phyloP scores from a whole-genome alignment of 2,329 filamentous ascomycete genomes.

The Neurospora crassa region DNA sequence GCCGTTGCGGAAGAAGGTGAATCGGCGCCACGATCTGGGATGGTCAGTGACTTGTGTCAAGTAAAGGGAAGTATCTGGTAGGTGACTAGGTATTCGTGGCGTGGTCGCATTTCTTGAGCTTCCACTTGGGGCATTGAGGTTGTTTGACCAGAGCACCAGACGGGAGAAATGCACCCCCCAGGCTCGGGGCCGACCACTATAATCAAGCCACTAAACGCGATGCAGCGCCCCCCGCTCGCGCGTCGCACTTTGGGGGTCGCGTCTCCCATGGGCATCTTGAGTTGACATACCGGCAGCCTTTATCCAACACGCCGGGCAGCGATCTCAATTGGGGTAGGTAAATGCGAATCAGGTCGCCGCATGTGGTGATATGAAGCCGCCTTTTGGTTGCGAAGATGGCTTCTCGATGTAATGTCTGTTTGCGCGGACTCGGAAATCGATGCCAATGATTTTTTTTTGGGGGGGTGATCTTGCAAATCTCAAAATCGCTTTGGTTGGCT shows the following conservation, averaged over 20 bases:
- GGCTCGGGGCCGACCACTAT: neutral
- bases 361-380: neutral
- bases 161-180: neutral
- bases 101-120: neutral
- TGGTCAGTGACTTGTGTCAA: neutral
- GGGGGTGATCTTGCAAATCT: neutral
- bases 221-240: neutral
- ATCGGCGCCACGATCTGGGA: constrained; percentile 26
- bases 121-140: neutral
- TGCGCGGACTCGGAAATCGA: neutral
- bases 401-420: neutral
- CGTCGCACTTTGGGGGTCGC: neutral
- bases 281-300: neutral
- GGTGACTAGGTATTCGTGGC: neutral
- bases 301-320: neutral
- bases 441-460: neutral
- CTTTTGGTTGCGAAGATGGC: neutral
- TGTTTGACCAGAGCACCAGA: neutral
- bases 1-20: constrained; percentile 23
- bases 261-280: neutral
- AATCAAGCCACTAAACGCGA: neutral
- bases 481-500: neutral
- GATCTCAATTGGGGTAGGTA: neutral
- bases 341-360: neutral
- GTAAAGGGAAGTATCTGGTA: neutral